phyloP scores from a whole-genome alignment of 1,284 basidiomycete genomes.

The Stygiomarasmius scandens region DNA sequence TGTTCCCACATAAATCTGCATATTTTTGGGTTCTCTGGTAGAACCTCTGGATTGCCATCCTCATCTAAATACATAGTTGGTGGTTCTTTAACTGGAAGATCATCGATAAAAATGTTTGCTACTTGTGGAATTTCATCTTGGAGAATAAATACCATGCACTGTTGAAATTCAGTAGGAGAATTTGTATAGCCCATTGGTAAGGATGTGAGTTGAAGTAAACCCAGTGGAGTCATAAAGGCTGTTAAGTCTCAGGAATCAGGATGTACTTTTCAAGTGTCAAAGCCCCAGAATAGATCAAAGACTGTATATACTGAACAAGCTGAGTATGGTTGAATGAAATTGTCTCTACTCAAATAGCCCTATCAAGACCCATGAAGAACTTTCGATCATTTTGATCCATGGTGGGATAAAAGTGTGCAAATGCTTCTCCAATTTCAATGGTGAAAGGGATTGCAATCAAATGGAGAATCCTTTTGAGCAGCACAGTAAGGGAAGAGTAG shows the following conservation, averaged over 20 bases:
- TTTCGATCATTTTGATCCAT: too few species aligned
- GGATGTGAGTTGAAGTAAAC: neutral
- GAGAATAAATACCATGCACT: slow-evolving; percentile 1
- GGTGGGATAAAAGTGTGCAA: too few species aligned
- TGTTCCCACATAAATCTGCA: slow-evolving; percentile 27
- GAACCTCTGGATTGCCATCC: slow-evolving; percentile 1
- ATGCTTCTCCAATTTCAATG: too few species aligned
- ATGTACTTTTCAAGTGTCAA: too few species aligned
- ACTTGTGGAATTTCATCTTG: slow-evolving; percentile 3
- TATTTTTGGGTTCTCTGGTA: slow-evolving; percentile 22
- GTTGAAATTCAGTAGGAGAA: neutral
- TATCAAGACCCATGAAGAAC: too few species aligned
- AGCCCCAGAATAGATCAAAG: too few species aligned
- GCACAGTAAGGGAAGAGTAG: too few species aligned
- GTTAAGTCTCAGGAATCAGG: neutral
- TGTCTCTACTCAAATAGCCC: too few species aligned
- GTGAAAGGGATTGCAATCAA: too few species aligned
- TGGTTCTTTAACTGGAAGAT: neutral
- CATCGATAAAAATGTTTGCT: slow-evolving; percentile 2
- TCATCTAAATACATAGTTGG: neutral
- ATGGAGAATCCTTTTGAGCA: too few species aligned
- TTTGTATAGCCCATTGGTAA: slow-evolving; percentile 3
- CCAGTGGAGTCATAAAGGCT: slow-evolving; percentile 3
- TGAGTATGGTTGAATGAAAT: too few species aligned
- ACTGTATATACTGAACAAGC: too few species aligned